phyloP scores from a whole-genome alignment of 441 rosid genomes.

The Daphne laureola region DNA sequence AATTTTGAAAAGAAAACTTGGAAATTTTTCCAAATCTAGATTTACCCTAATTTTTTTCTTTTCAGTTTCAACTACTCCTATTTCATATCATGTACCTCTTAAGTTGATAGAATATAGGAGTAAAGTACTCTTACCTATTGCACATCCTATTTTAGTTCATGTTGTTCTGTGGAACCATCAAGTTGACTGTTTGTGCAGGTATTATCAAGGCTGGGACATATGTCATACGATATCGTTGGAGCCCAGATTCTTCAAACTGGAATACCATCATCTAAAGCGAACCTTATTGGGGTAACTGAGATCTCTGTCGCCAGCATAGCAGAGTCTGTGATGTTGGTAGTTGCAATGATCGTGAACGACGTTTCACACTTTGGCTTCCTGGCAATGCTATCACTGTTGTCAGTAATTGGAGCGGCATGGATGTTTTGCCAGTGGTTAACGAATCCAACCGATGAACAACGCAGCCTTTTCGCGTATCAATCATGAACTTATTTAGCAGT shows the following conservation, averaged over 20 bases:
- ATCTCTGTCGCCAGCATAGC: conserved; percentile 88
- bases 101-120: too few relatives aligned
- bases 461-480: conserved; percentile 55
- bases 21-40: too few relatives aligned
- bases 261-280: conserved; percentile 81
- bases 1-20: too few relatives aligned
- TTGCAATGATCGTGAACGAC: conserved; percentile 80
- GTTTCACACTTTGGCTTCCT: conserved; percentile 72
- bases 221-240: conserved; percentile 80
- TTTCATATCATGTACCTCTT: too few relatives aligned
- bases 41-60: too few relatives aligned
- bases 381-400: conserved; percentile 60
- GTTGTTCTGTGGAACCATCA: too few relatives aligned
- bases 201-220: conserved; percentile 81
- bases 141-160: too few relatives aligned
- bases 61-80: too few relatives aligned
- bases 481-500: conserved; percentile 18
- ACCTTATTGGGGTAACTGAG: conserved; percentile 85
- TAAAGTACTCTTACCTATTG: too few relatives aligned
- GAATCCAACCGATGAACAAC: conserved; percentile 84
- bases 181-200: conserved; percentile 33
- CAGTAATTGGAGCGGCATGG: conserved; percentile 77
- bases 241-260: conserved; percentile 97
- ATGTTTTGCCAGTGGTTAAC: conserved; percentile 77
- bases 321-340: conserved; percentile 79